These are phyloP conservation scores for Sphagnum contortum DNA, from an alignment of 225 moss, liverwort and hornwort species.

Conservation along the genomic window DNA sequence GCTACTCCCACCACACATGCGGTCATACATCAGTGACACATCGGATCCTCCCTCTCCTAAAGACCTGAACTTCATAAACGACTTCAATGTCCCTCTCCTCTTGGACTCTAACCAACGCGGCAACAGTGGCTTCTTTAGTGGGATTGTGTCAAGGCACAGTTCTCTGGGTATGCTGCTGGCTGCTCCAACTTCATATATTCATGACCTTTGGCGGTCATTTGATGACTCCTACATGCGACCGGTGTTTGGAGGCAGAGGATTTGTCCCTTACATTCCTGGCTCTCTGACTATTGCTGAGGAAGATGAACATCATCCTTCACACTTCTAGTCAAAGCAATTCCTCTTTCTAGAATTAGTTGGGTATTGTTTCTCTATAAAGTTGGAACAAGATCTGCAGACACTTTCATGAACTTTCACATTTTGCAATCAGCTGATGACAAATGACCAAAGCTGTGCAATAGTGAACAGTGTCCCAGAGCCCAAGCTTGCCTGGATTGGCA, in stretches of 20 bases:
- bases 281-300: conserved; percentile 36
- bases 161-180: conserved; percentile 48
- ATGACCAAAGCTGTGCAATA: no score
- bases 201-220: conserved; percentile 58
- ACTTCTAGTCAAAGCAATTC: background rate
- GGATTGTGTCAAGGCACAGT: conserved; percentile 5
- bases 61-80: conserved; percentile 5
- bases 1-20: conserved; percentile 27
- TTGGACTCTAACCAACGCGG: conserved; percentile 7
- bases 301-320: conserved; percentile 22
- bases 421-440: no score
- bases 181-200: conserved; percentile 63
- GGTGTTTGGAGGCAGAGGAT: conserved; percentile 68
- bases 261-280: conserved; percentile 35
- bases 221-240: conserved; percentile 75
- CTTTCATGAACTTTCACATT: no score
- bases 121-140: background rate
- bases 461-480: no score
- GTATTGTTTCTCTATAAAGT: no score
- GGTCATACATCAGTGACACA: conserved; percentile 12
- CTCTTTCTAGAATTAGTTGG: no score
- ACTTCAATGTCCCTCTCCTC: conserved; percentile 18
- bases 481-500: no score
- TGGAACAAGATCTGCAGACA: no score
- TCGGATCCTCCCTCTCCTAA: conserved; percentile 60